phyloP scores from a whole-genome alignment of 352 stramenopile genomes.

The Globisporangium barbulae region DNA sequence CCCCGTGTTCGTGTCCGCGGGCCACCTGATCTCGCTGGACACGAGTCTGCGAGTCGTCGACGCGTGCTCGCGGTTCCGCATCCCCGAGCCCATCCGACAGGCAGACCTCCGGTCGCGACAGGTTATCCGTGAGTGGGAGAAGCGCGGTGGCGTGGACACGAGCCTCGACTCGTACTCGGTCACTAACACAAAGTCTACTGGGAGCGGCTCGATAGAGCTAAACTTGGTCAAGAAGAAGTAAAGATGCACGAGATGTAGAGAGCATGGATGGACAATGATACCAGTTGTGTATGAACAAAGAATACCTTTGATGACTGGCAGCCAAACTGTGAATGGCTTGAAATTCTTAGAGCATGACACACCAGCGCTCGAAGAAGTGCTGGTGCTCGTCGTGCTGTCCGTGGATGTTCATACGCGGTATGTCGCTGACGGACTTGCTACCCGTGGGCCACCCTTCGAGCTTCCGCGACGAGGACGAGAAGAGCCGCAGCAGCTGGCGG shows the following conservation, averaged over 20 bases:
- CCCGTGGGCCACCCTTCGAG: conserved; percentile 54
- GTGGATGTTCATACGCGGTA: conserved; percentile 53
- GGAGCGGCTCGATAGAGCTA: not conserved
- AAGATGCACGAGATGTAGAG: not conserved
- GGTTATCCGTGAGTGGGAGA: conserved; percentile 72
- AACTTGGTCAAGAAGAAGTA: conserved; percentile 7
- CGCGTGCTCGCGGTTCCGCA: conserved; percentile 59
- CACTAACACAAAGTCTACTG: not conserved
- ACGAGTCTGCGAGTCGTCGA: conserved; percentile 54
- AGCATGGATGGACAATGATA: not conserved
- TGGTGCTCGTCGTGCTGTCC: conserved; percentile 50
- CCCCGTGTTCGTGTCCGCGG: conserved; percentile 84
- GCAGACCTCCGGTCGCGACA: conserved; percentile 78
- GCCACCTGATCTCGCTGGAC: conserved; percentile 62
- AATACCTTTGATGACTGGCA: not conserved
- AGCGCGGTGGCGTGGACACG: conserved; percentile 37
- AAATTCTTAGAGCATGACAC: conserved; percentile 46
- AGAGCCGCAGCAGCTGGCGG: conserved; percentile 41
- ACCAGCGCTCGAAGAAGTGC: conserved; percentile 72
- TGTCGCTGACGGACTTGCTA: conserved; percentile 34
- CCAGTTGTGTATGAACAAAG: not conserved
- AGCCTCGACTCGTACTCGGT: conserved; percentile 40
- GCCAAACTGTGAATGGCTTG: not conserved
- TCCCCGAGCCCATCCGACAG: conserved; percentile 85
- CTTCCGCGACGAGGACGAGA: conserved; percentile 22